Evolutionary conservation across 257 asterid genomes (phyloP).

Genomic region (Petunia axillaris): DNA sequence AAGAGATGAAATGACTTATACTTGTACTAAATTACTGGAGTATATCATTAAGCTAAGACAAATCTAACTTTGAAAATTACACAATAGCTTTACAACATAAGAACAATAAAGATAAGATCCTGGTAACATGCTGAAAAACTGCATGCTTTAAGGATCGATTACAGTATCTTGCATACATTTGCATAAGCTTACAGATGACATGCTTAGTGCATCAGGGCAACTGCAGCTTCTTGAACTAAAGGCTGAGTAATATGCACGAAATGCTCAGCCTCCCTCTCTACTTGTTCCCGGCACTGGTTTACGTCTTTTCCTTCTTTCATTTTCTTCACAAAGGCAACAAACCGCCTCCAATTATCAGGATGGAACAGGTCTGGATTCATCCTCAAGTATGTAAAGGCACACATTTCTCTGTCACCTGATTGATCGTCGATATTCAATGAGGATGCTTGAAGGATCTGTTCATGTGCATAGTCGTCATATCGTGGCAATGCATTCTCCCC

Average conservation of each 20-base stretch:
- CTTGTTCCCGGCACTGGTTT: constrained; percentile 66
- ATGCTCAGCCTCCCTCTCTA: constrained; percentile 91
- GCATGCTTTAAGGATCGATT: neutral
- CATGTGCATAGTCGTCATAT: constrained; percentile 78
- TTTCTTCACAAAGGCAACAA: constrained; percentile 85
- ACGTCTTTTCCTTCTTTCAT: constrained; percentile 81
- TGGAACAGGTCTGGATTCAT: constrained; percentile 87
- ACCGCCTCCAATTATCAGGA: constrained; percentile 88
- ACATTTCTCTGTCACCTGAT: constrained; percentile 60
- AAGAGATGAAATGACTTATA: neutral
- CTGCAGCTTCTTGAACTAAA: constrained; percentile 88
- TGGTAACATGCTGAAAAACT: neutral
- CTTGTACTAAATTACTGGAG: constrained; percentile 1
- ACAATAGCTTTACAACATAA: constrained; percentile 5
- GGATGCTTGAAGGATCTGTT: constrained; percentile 66
- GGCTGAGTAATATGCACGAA: constrained; percentile 84
- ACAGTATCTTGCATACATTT: neutral
- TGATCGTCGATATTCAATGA: constrained; percentile 49
- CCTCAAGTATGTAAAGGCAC: constrained; percentile 93
- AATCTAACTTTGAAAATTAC: neutral
- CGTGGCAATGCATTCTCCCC: constrained; percentile 95
- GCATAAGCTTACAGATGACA: neutral
- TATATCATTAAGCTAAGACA: neutral
- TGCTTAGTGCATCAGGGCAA: constrained; percentile 65
- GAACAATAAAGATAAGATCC: neutral